Evolutionary conservation across 441 rosid genomes (phyloP).

Genomic region (Macaranga tanarius): DNA sequence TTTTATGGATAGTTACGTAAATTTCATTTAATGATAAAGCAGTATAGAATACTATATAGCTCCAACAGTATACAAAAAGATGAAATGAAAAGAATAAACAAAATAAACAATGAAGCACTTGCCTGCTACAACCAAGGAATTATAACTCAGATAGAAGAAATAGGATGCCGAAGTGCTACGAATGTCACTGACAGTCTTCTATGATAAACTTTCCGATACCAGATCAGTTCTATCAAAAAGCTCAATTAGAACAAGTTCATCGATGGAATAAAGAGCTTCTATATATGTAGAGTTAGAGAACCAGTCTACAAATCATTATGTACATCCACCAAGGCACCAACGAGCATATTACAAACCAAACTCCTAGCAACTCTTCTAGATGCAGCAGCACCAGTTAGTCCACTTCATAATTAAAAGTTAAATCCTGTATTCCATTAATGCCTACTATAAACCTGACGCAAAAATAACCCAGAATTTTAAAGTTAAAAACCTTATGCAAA

Average conservation of each 20-base stretch:
- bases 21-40: neutral
- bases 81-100: neutral
- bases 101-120: conserved; percentile 35
- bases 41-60: neutral
- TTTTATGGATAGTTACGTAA: neutral
- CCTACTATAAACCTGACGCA: too few species aligned
- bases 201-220: conserved; percentile 64
- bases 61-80: neutral
- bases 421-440: too few species aligned
- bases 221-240: conserved; percentile 91
- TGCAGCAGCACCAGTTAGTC: too few species aligned
- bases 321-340: too few species aligned
- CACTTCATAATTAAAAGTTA: too few species aligned
- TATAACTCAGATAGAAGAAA: conserved; percentile 66
- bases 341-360: too few species aligned
- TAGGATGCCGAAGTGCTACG: conserved; percentile 58
- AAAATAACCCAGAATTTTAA: too few species aligned
- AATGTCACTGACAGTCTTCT: conserved; percentile 58
- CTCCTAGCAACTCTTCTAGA: too few species aligned
- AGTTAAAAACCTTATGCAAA: too few species aligned
- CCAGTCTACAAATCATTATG: too few species aligned
- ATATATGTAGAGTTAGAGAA: conserved; percentile 70
- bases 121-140: conserved; percentile 94
- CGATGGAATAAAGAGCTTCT: conserved; percentile 64
- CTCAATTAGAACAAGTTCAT: conserved; percentile 68